These are phyloP conservation scores for Russula sp. DNA, from an alignment of 768 basidiomycete genomes.

Conservation along the genomic window DNA sequence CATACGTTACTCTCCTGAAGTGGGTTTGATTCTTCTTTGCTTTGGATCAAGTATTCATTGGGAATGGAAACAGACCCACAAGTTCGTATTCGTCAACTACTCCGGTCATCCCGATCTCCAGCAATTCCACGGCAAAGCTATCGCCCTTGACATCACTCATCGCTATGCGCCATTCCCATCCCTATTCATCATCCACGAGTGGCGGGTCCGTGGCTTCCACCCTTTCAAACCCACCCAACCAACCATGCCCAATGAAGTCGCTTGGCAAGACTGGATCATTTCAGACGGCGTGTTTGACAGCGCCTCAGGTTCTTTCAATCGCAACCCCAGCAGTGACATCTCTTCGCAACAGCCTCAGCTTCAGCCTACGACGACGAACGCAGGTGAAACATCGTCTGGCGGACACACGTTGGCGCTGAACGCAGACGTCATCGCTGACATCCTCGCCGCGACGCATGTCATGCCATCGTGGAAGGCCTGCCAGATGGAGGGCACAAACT, in stretches of 20 bases:
- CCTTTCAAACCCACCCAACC: neutral
- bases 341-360: neutral
- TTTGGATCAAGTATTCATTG: neutral
- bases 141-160: no score
- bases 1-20: conserved; percentile 28
- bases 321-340: no score
- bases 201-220: conserved; percentile 28
- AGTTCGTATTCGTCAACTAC: neutral
- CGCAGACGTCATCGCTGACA: neutral
- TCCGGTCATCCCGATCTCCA: neutral
- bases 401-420: no score
- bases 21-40: conserved; percentile 15
- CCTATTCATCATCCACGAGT: neutral
- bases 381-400: neutral
- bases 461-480: neutral
- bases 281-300: neutral
- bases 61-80: conserved; percentile 13
- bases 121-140: no score
- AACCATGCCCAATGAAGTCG: no score
- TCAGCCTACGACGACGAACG: no score
- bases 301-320: neutral
- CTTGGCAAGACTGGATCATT: conserved; percentile 11
- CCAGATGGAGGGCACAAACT: no score
- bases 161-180: no score
- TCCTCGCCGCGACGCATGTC: neutral